Evolutionary conservation across 1,284 basidiomycete species (phyloP).

Genomic region (Sanghuangporus baumii): DNA sequence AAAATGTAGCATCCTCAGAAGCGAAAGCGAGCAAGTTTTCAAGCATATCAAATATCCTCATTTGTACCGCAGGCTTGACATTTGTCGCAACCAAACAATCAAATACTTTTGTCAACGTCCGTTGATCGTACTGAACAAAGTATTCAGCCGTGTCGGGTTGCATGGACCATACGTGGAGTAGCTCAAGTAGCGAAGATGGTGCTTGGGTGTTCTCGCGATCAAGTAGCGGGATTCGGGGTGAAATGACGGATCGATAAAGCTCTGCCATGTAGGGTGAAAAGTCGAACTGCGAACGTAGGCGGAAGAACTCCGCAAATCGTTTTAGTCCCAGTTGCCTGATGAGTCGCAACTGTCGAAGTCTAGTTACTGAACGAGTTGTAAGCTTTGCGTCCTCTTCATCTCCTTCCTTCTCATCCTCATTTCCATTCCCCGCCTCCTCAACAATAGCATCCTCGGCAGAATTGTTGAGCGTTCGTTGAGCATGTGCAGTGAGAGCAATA

Average conservation of each 20-base stretch:
- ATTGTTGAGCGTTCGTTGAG: constrained; percentile 42
- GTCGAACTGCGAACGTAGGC: constrained; percentile 64
- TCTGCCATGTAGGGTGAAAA: constrained; percentile 67
- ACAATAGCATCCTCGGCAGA: constrained; percentile 30
- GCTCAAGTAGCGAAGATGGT: constrained; percentile 84
- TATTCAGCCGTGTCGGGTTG: constrained; percentile 52
- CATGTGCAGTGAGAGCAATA: constrained; percentile 57
- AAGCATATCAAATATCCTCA: constrained; percentile 82
- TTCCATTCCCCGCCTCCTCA: constrained; percentile 30
- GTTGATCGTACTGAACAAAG: constrained; percentile 67
- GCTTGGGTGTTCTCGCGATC: constrained; percentile 89
- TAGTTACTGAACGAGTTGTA: constrained; percentile 21
- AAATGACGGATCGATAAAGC: constrained; percentile 72
- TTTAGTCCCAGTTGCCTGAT: constrained; percentile 84
- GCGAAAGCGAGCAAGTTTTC: constrained; percentile 67
- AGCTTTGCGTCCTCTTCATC: constrained; percentile 26
- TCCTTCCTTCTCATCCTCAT: constrained; percentile 29
- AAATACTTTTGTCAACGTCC: constrained; percentile 74
- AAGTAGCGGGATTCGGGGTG: constrained; percentile 73
- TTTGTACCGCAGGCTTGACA: constrained; percentile 84
- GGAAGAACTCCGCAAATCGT: constrained; percentile 87
- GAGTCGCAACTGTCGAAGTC: constrained; percentile 38
- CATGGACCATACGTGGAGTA: constrained; percentile 79
- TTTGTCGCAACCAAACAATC: constrained; percentile 76
- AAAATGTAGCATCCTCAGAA: constrained; percentile 42